Conservation (phyloP, 129 eudicot genomes). For the Escallonia herrerae region DNA sequence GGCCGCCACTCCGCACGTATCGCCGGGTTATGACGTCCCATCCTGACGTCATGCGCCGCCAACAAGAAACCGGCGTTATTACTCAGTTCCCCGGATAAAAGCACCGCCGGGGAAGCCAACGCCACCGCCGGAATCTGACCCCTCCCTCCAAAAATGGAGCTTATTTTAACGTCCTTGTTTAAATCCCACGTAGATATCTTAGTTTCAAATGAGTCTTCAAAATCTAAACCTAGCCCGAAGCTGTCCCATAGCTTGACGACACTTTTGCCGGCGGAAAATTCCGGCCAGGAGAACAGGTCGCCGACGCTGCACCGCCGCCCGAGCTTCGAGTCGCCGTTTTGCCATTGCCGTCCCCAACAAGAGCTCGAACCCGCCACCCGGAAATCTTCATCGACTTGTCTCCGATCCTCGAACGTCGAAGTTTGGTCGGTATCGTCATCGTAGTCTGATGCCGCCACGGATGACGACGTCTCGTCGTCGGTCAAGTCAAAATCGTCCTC, state of each 20-base stretch:
- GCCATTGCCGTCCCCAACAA: conserved; percentile 24
- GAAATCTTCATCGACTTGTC: conserved; percentile 24
- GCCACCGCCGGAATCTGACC: conserved; percentile 22
- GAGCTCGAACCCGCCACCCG: conserved; percentile 33
- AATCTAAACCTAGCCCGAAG: conserved; percentile 52
- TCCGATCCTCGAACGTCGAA: conserved; percentile 18
- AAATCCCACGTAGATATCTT: conserved; percentile 46
- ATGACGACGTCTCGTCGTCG: conserved; percentile 45
- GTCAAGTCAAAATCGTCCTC: conserved; percentile 47
- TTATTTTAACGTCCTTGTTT: conserved; percentile 19
- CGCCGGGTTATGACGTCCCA: conserved; percentile 37
- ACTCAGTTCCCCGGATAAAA: conserved; percentile 34
- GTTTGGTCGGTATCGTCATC: conserved; percentile 21
- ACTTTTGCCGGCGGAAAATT: conserved; percentile 50
- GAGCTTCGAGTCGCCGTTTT: conserved; percentile 26
- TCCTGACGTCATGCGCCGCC: conserved; percentile 40
- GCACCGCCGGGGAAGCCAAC: conserved; percentile 19
- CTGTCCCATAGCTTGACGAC: conserved; percentile 90
- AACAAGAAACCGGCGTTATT: conserved; percentile 31
- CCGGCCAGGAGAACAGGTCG: conserved; percentile 35
- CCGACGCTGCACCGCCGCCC: conserved; percentile 15
- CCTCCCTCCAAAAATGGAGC: conserved; percentile 15
- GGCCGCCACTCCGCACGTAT: conserved; percentile 56
- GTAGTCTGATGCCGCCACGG: conserved; percentile 41
- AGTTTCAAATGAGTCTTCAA: conserved; percentile 46